Conservation (phyloP, 331 rosid species). For the Saraca asoca region DNA sequence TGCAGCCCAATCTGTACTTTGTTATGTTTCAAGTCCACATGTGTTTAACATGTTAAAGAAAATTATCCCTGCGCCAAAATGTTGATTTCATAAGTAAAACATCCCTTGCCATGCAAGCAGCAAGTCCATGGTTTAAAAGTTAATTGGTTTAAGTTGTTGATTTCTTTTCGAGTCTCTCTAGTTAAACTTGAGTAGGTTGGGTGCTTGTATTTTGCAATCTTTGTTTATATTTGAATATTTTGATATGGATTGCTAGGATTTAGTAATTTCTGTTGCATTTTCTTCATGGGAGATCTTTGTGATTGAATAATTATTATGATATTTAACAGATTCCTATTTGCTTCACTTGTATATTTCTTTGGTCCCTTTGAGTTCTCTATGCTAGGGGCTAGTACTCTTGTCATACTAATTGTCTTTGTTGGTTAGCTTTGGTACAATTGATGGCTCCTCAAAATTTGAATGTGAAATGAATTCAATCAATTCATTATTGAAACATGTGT, state of each 20-base stretch:
- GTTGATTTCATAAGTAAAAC: neutral
- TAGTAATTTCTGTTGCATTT: neutral
- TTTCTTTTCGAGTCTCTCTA: slow-evolving; percentile 1
- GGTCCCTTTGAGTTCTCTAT: slow-evolving; percentile 2
- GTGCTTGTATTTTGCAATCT: slow-evolving; percentile 1
- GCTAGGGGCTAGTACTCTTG: neutral
- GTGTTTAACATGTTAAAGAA: slow-evolving; percentile 8
- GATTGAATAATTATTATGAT: neutral
- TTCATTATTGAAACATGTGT: neutral
- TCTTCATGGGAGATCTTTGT: slow-evolving; percentile 17
- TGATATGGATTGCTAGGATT: neutral
- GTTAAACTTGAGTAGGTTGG: slow-evolving; percentile 4
- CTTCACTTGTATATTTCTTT: neutral
- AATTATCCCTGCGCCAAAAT: neutral
- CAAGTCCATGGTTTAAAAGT: neutral
- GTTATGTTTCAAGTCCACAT: slow-evolving; percentile 17
- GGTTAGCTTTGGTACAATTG: neutral
- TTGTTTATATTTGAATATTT: slow-evolving; percentile 21
- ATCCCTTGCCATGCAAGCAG: neutral
- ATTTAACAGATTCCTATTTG: neutral
- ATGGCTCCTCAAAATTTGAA: too few relatives aligned
- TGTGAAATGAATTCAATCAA: neutral
- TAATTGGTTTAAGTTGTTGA: neutral
- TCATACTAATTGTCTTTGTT: neutral
- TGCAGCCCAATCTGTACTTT: slow-evolving; percentile 9